Base-by-base conservation (phyloP, 2,329 filamentous ascomycete species). In the Didymella arachidicola region DNA sequence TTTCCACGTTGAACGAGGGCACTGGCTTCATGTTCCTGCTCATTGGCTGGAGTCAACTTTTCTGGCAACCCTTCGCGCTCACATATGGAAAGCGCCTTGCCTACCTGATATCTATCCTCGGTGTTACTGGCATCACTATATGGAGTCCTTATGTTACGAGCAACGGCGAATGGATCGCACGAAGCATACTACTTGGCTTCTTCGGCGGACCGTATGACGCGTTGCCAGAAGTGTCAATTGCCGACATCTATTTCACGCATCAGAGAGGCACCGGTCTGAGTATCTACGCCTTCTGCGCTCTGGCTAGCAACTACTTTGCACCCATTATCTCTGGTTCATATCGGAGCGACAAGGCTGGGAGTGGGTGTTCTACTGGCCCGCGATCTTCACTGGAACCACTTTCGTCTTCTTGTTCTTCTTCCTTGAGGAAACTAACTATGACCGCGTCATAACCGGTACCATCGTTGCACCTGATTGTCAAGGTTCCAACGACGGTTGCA, bases 361-460 rank as follows among this genome's bases (percentile, higher is more conserved):
- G 46, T 76, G 74, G 74, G 72, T 76, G 2, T 68, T 73, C 56
- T 80, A 82, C 64, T 86, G 83, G 77, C 81, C 81, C 32, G 82
- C 84, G 4, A 86, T 88, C 27, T 79, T 87, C 62, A 71, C 76
- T 3, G 83, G 73, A 0, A 71, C 81, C 1, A 78, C 74, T 10
- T 81, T 83, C 36, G 65, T 87, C 18, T 79, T 85, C 61, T 72
- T 83, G 1, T 86, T 86, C 74, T 83, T 87, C 65, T 81, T 83
- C 69, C 81, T 86, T 78, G 86, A 87, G 70, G 86, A 87, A 70
- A 86, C 85, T 5, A 87, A 84, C 67, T 86, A 81, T 60, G 64
- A 77, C 49, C 79, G 81, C 6, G 54, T 69, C 5, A 76, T 75
- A 8, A 59, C 63, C 4, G 65, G 65, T 16, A 57, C 61, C 2